Evolutionary conservation across 1,139 yeast genomes (phyloP).

Genomic region (Meyerozyma guilliermondii): DNA sequence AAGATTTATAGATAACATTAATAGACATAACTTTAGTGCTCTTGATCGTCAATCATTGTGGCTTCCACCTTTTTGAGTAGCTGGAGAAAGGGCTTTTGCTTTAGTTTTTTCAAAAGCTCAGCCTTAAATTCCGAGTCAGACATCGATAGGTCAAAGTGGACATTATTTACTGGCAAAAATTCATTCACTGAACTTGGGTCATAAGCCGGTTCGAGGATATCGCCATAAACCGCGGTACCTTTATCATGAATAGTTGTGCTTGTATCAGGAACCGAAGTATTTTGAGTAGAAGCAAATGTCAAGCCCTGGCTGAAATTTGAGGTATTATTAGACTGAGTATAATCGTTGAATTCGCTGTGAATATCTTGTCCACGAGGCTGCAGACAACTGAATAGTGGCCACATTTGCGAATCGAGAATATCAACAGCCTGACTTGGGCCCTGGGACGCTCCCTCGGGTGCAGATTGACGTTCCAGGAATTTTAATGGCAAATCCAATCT

Average conservation of each 20-base stretch:
- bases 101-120: not conserved
- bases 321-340: not conserved
- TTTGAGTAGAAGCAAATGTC: not conserved
- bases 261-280: not conserved
- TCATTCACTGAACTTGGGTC: too few species aligned
- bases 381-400: not conserved
- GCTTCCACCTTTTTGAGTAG: not conserved
- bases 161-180: too few species aligned
- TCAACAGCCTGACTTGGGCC: not conserved
- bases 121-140: not conserved
- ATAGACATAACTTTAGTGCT: not conserved
- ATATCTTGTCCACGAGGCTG: not conserved
- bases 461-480: not conserved
- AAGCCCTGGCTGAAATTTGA: not conserved
- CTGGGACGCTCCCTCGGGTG: not conserved
- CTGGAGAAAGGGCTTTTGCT: not conserved
- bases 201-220: too few species aligned
- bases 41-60: not conserved
- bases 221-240: too few species aligned
- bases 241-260: too few species aligned
- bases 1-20: conserved; percentile 14
- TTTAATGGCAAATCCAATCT: not conserved
- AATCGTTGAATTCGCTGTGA: not conserved
- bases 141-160: not conserved
- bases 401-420: not conserved